Evolutionary conservation across 2,329 filamentous ascomycete genomes (phyloP).

Genomic region (Passalora sequoiae): DNA sequence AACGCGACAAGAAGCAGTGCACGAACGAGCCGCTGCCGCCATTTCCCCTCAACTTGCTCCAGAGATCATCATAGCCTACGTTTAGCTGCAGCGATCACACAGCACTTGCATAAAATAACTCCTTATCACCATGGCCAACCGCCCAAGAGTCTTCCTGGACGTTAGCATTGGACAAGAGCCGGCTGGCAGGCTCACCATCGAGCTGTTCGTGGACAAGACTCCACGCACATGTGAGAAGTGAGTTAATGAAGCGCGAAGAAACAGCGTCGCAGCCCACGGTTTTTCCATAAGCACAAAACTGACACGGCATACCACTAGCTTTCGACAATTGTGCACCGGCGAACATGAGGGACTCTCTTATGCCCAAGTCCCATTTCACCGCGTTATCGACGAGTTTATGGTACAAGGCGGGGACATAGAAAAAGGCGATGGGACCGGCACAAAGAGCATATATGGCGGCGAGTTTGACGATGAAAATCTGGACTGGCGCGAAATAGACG

Average conservation of each 20-base stretch:
- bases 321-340: constrained; percentile 42
- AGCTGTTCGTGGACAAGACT: constrained; percentile 44
- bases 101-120: too few species aligned
- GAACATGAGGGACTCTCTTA: constrained; percentile 37
- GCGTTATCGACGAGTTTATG: constrained; percentile 44
- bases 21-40: too few species aligned
- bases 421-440: constrained; percentile 39
- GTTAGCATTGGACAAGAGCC: constrained; percentile 38
- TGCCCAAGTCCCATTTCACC: constrained; percentile 37
- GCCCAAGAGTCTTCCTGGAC: constrained; percentile 41
- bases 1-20: too few species aligned
- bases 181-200: constrained; percentile 41
- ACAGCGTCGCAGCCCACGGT: background rate
- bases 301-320: constrained; percentile 31
- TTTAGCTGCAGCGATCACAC: too few species aligned
- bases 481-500: constrained; percentile 39
- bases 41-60: too few species aligned
- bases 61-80: too few species aligned
- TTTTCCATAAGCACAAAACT: constrained; percentile 9
- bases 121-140: constrained; percentile 14
- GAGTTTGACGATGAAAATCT: constrained; percentile 42
- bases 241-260: constrained; percentile 8
- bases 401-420: constrained; percentile 42
- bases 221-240: constrained; percentile 46
- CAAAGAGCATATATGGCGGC: constrained; percentile 37